Base-by-base conservation (phyloP, 139 green algal species). In the Pseudopediastrum boryanum region DNA sequence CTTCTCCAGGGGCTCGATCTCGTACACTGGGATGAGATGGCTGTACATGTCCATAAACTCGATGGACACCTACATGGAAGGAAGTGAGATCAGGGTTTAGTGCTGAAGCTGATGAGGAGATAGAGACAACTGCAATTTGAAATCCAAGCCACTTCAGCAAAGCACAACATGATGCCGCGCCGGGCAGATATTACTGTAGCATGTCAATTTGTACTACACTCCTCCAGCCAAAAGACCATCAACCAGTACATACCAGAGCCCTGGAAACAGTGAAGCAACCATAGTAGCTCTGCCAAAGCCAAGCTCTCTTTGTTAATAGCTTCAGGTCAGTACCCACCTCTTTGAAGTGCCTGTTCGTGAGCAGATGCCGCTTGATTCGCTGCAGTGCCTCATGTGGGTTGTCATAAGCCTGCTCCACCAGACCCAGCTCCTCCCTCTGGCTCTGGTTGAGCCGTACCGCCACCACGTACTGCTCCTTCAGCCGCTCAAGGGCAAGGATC, bases 401-500 rank as follows among this genome's bases (percentile, higher is more conserved):
- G 93, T 99, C 97, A 80, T 99, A 99, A 41, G 97, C 97, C 89
- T 98, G 95, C 92, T 99, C 97, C 50, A 99, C 97, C 31, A 99
- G 87, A 23, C 96, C 97, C 73, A 99, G 89, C 93, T 99, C 97
- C 88, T 99, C 97, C 27, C 97, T 84, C 91, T 99, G 94, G 80
- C 89, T 78, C 89, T 97, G 93, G 84, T 99, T 99, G 25, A 99
- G 90, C 31, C 97, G 90, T 70, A 97, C 92, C 10, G 94, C 90
- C 66, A 94, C 92, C n/a, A 92, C 96, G 88, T 99, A 99, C 85
- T 95, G 89, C 91, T 99, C 97, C 92, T 99, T 99, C 12, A 99
- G 90, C 33, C 95, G 91, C 89, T 99, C 96, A 80, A 99, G 88
- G 35, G 94, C 95, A 79, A 99, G 90, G 84, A 99, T 99, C 63